Evolutionary conservation across 106 monocot species (phyloP), one percentile per base, ranked within the genome.

Genomic region (Alisma plantagoaquatica): DNA sequence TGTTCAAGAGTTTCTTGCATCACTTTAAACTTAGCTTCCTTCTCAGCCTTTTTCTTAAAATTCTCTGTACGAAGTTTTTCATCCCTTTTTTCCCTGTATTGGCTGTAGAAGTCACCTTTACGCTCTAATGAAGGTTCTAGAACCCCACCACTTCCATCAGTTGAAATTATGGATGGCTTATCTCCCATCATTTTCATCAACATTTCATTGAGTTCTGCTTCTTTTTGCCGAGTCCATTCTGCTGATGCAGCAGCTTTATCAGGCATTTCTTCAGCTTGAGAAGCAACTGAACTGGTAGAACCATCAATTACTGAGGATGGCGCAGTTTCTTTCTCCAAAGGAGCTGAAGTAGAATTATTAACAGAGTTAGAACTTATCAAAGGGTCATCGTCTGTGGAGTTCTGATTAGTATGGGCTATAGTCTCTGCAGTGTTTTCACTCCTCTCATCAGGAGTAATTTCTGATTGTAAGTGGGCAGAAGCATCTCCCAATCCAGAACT

Each of bases 191-290:
- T 79, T 38, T 85, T 89, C 69, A 74, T 70, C 29, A 88, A 45
- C 81, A 85, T 77, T 38, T 90, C 71, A 51, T 96, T 81, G 32
- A 98, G 66, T 51, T 98, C 96, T 35, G 71, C 85, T 62, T 98
- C 96, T 41, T 85, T 85, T 57, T 79, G 75, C 26, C 73, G 67
- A 69, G 61, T 85, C 96, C 89, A 89, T 67, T 90, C 89, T 55
- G 85, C 73, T 55, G 94, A 67, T 25, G 59, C 62, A 29, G 64
- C 51, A 60, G 65, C 60, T 69, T 54, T 60, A 29, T 75, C 78
- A 59, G 49, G 61, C 56, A 10, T 52, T 72, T 71, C 88, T 43
- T 71, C 66, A 30, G 31, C 50, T 32, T 65, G 38, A 26, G 63
- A 24, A 15, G 46, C 48, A 29, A 44, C 51, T 35, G 53, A 18